These are phyloP conservation scores for Ophiocordyceps unilateralis DNA, from an alignment of 2,329 filamentous ascomycete genomes.

Conservation along the genomic window DNA sequence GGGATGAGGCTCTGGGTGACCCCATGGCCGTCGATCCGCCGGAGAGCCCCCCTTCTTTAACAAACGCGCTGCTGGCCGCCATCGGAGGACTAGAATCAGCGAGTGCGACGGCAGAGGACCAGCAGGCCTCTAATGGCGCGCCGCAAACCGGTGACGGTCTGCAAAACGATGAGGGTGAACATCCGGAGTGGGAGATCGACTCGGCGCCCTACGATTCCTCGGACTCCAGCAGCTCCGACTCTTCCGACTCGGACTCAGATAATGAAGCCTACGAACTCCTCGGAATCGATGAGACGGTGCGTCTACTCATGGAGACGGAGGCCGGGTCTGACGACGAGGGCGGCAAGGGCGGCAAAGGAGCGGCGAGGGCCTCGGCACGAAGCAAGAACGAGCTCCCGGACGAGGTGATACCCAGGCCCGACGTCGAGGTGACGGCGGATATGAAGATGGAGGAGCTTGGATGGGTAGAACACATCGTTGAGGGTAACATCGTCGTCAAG, in stretches of 20 bases:
- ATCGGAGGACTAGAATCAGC: slow-evolving; percentile 18
- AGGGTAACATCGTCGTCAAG: slow-evolving; percentile 62
- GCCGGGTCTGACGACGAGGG: slow-evolving; percentile 65
- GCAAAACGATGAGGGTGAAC: slow-evolving; percentile 19
- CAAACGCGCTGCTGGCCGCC: slow-evolving; percentile 25
- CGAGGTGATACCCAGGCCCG: slow-evolving; percentile 51
- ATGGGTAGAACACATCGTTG: slow-evolving; percentile 57
- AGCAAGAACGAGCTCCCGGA: slow-evolving; percentile 68
- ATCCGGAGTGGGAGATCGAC: slow-evolving; percentile 73
- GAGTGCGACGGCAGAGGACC: slow-evolving; percentile 1
- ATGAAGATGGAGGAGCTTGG: slow-evolving; percentile 68
- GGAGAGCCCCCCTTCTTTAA: slow-evolving; percentile 19
- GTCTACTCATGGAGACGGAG: slow-evolving; percentile 71
- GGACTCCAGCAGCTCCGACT: slow-evolving; percentile 37
- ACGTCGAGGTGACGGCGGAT: slow-evolving; percentile 58
- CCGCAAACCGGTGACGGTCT: slow-evolving; percentile 6
- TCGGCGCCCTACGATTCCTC: slow-evolving; percentile 62
- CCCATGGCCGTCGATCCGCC: slow-evolving; percentile 20
- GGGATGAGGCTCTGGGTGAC: slow-evolving; percentile 5
- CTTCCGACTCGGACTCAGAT: slow-evolving; percentile 35
- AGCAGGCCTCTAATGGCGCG: neutral
- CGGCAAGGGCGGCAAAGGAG: slow-evolving; percentile 25
- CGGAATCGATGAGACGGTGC: slow-evolving; percentile 65
- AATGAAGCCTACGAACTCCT: slow-evolving; percentile 55
- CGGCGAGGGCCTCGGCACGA: slow-evolving; percentile 34